Conservation (phyloP, 2,329 filamentous ascomycete genomes). For the Aspergillus sp. region DNA sequence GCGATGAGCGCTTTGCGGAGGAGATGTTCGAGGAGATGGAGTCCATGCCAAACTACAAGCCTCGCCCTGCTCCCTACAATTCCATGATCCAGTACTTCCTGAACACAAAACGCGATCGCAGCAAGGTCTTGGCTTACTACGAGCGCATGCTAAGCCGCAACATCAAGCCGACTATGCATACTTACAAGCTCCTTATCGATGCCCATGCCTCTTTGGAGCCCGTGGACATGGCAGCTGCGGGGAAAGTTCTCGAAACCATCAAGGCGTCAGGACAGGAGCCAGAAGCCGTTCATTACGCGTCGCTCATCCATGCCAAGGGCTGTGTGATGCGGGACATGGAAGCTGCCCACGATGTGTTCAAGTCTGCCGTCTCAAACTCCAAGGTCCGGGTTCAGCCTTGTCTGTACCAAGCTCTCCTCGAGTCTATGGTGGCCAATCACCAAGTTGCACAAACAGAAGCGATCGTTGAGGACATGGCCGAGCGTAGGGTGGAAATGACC, state of each 20-base stretch:
- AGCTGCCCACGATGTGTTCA: constrained; percentile 78
- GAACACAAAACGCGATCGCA: constrained; percentile 92
- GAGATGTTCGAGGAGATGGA: constrained; percentile 99
- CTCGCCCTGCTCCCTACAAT: constrained; percentile 94
- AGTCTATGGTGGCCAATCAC: constrained; percentile 95
- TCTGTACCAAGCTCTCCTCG: constrained; percentile 94
- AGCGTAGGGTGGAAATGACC: constrained; percentile 76
- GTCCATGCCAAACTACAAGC: constrained; percentile 97
- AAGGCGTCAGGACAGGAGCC: constrained; percentile 70
- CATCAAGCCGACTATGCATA: constrained; percentile 91
- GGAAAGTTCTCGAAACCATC: constrained; percentile 78
- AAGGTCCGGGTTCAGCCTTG: constrained; percentile 74
- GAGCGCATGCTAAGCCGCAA: constrained; percentile 86
- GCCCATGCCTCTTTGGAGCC: constrained; percentile 93
- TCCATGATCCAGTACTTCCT: constrained; percentile 99
- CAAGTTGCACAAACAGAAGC: constrained; percentile 73
- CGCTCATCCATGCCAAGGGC: constrained; percentile 91
- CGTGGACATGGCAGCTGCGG: constrained; percentile 82
- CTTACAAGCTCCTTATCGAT: constrained; percentile 95
- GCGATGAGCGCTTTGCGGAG: constrained; percentile 95
- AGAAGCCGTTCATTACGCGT: constrained; percentile 93
- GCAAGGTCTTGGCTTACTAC: constrained; percentile 92
- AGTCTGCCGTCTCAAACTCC: constrained; percentile 69
- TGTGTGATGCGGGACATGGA: constrained; percentile 91
- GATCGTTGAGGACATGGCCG: constrained; percentile 73